phyloP scores from a whole-genome alignment of 176 grass and related monocot species.

The Melocanna baccifera region DNA sequence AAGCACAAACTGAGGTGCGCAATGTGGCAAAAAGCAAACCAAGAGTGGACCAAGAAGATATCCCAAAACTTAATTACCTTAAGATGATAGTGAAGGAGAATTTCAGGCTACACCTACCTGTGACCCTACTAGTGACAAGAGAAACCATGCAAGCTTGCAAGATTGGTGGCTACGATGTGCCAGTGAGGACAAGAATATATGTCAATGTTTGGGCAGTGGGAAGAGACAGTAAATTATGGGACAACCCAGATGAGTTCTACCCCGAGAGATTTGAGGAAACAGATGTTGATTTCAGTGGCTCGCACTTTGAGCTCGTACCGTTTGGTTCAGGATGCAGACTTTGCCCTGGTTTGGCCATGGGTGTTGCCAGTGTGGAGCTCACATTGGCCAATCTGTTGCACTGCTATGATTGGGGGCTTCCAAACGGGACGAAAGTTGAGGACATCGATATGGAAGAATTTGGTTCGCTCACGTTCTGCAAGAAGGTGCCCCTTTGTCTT shows the following conservation, averaged over 20 bases:
- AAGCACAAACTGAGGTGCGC: conserved; percentile 20
- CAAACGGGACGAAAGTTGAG: conserved; percentile 9
- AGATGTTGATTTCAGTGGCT: conserved; percentile 41
- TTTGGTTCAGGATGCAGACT: conserved; percentile 33
- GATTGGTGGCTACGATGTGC: conserved; percentile 31
- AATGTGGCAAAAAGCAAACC: not conserved
- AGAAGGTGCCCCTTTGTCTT: conserved; percentile 30
- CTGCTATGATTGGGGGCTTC: conserved; percentile 40
- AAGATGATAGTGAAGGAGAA: conserved; percentile 54
- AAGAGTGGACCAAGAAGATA: conserved; percentile 29
- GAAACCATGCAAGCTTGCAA: conserved; percentile 6
- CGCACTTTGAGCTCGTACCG: conserved; percentile 42
- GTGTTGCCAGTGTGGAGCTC: conserved; percentile 35
- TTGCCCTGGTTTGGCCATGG: conserved; percentile 46
- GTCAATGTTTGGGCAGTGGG: conserved; percentile 48
- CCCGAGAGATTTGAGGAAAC: conserved; percentile 27
- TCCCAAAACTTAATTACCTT: conserved; percentile 27
- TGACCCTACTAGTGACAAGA: conserved; percentile 27
- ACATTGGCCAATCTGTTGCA: conserved; percentile 36
- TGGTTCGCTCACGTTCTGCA: conserved; percentile 23
- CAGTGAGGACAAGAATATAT: not conserved
- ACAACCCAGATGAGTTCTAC: too few species aligned
- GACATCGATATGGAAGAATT: conserved; percentile 49
- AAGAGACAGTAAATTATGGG: conserved; percentile 34
- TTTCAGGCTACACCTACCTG: conserved; percentile 39